Conservation (phyloP, 129 eudicot species). For the Calendula officinalis region DNA sequence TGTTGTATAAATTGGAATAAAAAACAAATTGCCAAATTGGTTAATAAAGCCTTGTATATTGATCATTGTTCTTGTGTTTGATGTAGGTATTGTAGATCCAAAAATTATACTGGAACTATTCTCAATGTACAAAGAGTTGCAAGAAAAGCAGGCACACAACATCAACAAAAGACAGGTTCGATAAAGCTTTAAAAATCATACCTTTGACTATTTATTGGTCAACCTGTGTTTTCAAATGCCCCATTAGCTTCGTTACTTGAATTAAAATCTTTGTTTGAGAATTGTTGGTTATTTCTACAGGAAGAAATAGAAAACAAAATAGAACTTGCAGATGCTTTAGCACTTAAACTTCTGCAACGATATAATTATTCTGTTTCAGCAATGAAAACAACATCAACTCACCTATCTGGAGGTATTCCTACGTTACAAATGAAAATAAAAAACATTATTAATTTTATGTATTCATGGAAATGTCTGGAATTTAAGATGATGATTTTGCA, state of each 20-base stretch:
- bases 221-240: too few species aligned
- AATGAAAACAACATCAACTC: slow-evolving; percentile 70
- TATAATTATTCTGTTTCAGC: slow-evolving; percentile 79
- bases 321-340: slow-evolving; percentile 94
- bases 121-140: slow-evolving; percentile 82
- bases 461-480: too few species aligned
- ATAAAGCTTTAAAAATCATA: neutral
- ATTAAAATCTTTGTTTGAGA: neutral
- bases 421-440: neutral
- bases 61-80: slow-evolving; percentile 24
- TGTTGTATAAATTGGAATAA: too few species aligned
- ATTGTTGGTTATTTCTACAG: slow-evolving; percentile 37
- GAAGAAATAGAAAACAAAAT: slow-evolving; percentile 90
- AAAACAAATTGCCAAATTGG: slow-evolving; percentile 1
- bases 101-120: slow-evolving; percentile 76
- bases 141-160: slow-evolving; percentile 68
- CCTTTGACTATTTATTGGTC: neutral
- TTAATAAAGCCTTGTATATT: slow-evolving; percentile 16
- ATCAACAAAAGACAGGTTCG: slow-evolving; percentile 72
- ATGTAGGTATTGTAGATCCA: slow-evolving; percentile 61
- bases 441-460: too few species aligned
- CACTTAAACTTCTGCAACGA: slow-evolving; percentile 83
- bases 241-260: neutral
- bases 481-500: slow-evolving; percentile 1
- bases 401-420: slow-evolving; percentile 71